Percentiles rank a stretch among this genome's conserved stretches.
These are phyloP conservation scores for Tranzscheliella williamsii DNA, from an alignment of 1,284 basidiomycete species.

Conservation along the genomic window DNA sequence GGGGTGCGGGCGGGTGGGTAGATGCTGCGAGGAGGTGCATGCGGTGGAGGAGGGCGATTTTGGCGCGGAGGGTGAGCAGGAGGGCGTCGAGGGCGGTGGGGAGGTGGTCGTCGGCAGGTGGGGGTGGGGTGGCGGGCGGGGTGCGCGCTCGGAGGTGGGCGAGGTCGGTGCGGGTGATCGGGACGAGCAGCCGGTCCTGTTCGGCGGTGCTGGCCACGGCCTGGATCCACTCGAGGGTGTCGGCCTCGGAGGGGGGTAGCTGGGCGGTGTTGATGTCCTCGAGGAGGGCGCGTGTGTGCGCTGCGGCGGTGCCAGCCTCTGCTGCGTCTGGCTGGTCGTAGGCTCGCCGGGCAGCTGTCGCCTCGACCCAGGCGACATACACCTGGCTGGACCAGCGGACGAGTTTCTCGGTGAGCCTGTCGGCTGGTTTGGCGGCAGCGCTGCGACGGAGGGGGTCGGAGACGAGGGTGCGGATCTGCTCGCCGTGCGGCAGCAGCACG, in stretches of 20 bases:
- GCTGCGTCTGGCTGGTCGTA: no score
- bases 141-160: no score
- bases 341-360: no score
- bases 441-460: slow-evolving; percentile 3
- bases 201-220: no score
- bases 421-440: background rate
- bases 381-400: slow-evolving; percentile 9
- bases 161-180: no score
- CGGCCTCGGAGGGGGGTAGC: slow-evolving; percentile 2
- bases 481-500: slow-evolving; percentile 7
- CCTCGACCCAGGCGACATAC: background rate
- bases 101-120: no score
- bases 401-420: slow-evolving; percentile 7
- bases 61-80: background rate
- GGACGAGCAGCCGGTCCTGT: no score
- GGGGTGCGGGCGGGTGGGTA: no score
- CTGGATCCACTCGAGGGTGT: slow-evolving; percentile 21
- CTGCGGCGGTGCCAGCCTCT: no score
- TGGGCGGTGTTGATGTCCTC: slow-evolving; percentile 1
- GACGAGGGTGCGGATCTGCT: slow-evolving; percentile 23
- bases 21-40: no score
- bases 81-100: no score
- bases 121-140: no score
- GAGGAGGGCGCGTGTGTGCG: background rate
- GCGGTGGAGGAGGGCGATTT: slow-evolving; percentile 7